A percentile compares a stretch with the other conserved stretches of the same genome.
Evolutionary conservation across 78 protist species (phyloP).

Genomic region (Mastigamoeba balamuthi): DNA sequence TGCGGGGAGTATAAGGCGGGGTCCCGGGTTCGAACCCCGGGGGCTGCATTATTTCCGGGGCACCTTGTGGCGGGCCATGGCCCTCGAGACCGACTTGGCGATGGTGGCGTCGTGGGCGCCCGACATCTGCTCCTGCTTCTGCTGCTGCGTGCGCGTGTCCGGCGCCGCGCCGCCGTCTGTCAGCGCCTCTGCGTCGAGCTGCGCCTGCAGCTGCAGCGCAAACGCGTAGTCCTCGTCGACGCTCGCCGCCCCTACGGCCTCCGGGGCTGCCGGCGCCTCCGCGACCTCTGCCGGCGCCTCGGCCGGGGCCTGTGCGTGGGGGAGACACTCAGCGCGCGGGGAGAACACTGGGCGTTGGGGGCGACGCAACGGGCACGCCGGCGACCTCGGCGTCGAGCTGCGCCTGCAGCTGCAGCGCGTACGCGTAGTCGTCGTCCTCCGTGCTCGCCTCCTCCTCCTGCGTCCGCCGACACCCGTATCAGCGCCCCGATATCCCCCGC

Average conservation of each 20-base stretch:
- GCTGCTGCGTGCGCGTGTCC: background rate
- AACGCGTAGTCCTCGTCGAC: background rate
- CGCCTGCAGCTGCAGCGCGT: background rate
- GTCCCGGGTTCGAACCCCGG: background rate
- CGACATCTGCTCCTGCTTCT: background rate
- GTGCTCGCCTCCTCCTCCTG: no score
- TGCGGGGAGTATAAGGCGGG: background rate
- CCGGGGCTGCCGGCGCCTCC: no score
- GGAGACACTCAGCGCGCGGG: no score
- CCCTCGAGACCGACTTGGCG: background rate
- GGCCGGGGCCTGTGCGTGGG: no score
- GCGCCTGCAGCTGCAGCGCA: background rate
- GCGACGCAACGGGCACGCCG: no score
- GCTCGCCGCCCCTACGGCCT: no score
- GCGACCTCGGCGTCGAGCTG: no score
- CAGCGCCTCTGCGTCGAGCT: background rate
- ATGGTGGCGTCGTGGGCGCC: background rate
- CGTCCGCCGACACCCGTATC: no score
- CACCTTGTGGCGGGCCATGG: background rate
- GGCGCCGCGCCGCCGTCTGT: background rate
- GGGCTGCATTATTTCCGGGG: background rate
- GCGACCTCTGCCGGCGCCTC: no score
- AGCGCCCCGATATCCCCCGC: no score
- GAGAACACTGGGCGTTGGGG: no score
- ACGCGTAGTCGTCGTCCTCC: constrained; percentile 1